Percentiles rank a stretch among this genome's conserved stretches.
Evolutionary conservation across 2,329 filamentous ascomycete genomes (phyloP).

Genomic region (Pseudogymnoascus sp.): DNA sequence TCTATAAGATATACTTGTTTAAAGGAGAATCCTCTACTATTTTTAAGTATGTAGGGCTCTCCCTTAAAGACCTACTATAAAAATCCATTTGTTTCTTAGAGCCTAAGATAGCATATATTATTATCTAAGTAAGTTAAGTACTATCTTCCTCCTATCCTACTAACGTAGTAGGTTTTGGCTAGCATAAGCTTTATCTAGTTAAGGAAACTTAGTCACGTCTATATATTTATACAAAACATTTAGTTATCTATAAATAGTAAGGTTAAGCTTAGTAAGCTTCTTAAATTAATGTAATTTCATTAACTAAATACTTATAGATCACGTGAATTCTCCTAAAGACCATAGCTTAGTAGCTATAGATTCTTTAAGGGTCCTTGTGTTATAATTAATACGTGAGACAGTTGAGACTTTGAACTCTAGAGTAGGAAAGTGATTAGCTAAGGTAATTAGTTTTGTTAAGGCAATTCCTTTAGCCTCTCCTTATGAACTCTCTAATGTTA

Average conservation of each 20-base stretch:
- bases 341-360: no score
- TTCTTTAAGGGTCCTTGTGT: no score
- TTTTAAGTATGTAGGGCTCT: background rate
- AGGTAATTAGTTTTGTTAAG: no score
- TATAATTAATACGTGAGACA: no score
- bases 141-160: background rate
- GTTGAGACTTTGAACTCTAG: no score
- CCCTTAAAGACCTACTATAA: background rate
- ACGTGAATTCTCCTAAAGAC: no score
- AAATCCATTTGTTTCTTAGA: background rate
- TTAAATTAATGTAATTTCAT: background rate
- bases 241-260: background rate
- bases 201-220: background rate
- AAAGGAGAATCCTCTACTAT: background rate
- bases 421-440: no score
- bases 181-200: background rate
- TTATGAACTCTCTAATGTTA: constrained; percentile 12
- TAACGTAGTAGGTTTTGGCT: background rate
- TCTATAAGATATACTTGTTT: background rate
- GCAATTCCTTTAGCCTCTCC: constrained; percentile 9
- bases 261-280: background rate
- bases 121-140: constrained; percentile 3
- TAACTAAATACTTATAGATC: background rate
- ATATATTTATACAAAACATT: background rate
- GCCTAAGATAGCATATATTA: constrained; percentile 3